phyloP scores from a whole-genome alignment of 306 rosid species.

The Chamaecrista fasciculata region DNA sequence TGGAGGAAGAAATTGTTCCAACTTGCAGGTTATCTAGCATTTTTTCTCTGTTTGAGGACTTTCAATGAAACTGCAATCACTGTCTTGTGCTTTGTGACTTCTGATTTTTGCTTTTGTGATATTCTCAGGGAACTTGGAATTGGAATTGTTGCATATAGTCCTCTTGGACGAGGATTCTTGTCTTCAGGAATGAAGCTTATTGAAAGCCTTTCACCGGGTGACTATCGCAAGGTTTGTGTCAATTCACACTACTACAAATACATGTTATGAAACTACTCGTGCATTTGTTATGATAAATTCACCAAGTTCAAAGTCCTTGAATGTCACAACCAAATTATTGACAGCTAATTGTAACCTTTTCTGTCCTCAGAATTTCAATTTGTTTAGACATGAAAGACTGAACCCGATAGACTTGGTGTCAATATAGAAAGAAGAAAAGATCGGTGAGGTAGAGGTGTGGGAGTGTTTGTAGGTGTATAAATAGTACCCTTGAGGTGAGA shows the following conservation, averaged over 20 bases:
- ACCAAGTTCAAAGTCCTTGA: no score
- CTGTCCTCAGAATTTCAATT: not conserved
- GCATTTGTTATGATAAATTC: no score
- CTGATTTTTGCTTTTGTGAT: not conserved
- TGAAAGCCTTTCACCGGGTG: constrained; percentile 24
- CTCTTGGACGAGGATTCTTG: constrained; percentile 62
- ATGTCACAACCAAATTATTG: not conserved
- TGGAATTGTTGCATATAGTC: constrained; percentile 69
- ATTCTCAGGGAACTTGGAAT: constrained; percentile 52
- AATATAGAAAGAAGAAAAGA: no score
- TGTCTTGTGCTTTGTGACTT: not conserved
- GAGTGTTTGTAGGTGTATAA: no score
- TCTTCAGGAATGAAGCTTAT: constrained; percentile 44
- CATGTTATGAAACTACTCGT: not conserved
- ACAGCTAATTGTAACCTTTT: not conserved
- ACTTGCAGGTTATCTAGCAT: constrained; percentile 42
- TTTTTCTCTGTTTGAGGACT: no score
- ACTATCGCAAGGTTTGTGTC: constrained; percentile 48
- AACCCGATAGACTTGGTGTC: no score
- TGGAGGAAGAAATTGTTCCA: constrained; percentile 54
- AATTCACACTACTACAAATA: not conserved
- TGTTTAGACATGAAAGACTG: no score
- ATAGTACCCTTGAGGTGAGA: no score
- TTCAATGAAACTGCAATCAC: not conserved
- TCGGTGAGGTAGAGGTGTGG: no score